These are phyloP conservation scores for Lathyrus aphaca DNA, from an alignment of 306 rosid genomes.

Conservation along the genomic window DNA sequence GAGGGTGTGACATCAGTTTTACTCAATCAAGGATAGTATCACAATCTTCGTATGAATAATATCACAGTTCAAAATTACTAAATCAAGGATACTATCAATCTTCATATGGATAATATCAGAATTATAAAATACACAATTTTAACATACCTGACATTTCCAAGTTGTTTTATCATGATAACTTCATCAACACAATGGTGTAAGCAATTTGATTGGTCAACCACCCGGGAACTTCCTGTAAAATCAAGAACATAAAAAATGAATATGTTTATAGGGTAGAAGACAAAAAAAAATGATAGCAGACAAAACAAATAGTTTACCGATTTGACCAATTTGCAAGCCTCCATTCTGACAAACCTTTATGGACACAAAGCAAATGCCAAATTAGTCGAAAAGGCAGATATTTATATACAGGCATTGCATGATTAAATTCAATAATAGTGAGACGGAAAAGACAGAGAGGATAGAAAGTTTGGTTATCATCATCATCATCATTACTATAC, in stretches of 20 bases:
- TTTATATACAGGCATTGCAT: conserved; percentile 18
- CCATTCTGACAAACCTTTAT: conserved; percentile 66
- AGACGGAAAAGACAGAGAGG: conserved; percentile 1
- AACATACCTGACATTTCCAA: conserved; percentile 58
- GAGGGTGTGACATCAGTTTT: too few species aligned
- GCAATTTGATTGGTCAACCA: conserved; percentile 43
- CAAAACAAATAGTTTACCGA: conserved; percentile 50
- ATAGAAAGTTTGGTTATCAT: conserved; percentile 11
- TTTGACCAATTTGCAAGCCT: conserved; percentile 43
- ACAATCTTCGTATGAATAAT: too few species aligned
- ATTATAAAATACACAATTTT: conserved; percentile 21
- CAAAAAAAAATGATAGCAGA: conserved; percentile 12
- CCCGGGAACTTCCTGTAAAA: conserved; percentile 59
- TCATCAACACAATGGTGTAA: conserved; percentile 70
- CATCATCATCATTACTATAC: too few species aligned
- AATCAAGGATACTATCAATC: conserved; percentile 1
- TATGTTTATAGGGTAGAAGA: conserved; percentile 4
- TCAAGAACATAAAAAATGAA: conserved; percentile 26
- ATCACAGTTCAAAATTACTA: not conserved
- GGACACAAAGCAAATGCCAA: conserved; percentile 37
- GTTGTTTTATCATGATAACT: conserved; percentile 66
- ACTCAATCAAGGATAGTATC: conserved; percentile 2
- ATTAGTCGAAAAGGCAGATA: conserved; percentile 50
- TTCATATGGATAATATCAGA: conserved; percentile 4
- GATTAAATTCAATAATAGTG: conserved; percentile 23